A percentile compares a stretch with the other conserved stretches of the same genome.
These are phyloP conservation scores for Cucumis sativus DNA, from an alignment of 306 rosid genomes.

Conservation along the genomic window Cucumber_9930_V3 NC_026660.2:22210001-22210500, in stretches of 20 bases:
- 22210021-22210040: not conserved
- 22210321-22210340: slow-evolving; percentile 63
- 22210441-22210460: not conserved
- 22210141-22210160: not conserved
- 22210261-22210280: slow-evolving; percentile 82
- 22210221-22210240: slow-evolving; percentile 10
- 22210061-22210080: not conserved
- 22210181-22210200: slow-evolving; percentile 5
- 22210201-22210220: slow-evolving; percentile 13
- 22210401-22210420: not conserved
- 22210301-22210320: slow-evolving; percentile 84
- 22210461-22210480: not conserved
- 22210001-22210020: not conserved
- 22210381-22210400: slow-evolving; percentile 7
- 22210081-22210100: not conserved
- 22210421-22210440: not conserved
- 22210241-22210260: slow-evolving; percentile 33
- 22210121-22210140: not conserved
- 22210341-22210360: slow-evolving; percentile 58
- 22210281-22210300: slow-evolving; percentile 91
- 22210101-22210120: not conserved
- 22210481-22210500: not conserved
- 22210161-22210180: not conserved
- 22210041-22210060: not conserved
- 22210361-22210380: slow-evolving; percentile 66